Evolutionary conservation across 2,329 filamentous ascomycete species (phyloP).

Genomic region (Diplodia corticola): DNA sequence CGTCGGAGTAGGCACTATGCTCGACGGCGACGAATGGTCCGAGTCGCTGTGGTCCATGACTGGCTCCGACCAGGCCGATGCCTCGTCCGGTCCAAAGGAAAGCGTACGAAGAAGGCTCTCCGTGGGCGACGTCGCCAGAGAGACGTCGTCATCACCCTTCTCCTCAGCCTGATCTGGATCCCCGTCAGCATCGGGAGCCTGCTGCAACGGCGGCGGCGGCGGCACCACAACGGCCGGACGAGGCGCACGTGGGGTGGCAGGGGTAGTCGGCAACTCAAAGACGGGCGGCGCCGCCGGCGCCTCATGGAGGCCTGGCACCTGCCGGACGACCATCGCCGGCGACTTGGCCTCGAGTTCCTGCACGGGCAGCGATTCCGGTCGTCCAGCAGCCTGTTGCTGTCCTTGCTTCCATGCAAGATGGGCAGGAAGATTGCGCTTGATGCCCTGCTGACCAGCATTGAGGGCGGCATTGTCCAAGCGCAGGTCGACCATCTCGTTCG

Average conservation of each 20-base stretch:
- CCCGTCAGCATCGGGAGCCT: neutral
- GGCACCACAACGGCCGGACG: neutral
- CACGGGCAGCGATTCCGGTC: neutral
- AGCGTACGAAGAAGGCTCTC: neutral
- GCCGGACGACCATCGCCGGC: neutral
- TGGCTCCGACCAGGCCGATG: slow-evolving; percentile 8
- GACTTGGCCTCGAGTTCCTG: slow-evolving; percentile 7
- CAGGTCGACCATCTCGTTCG: slow-evolving; percentile 10
- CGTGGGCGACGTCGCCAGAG: neutral
- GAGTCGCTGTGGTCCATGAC: neutral
- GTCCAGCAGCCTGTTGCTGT: too few species aligned
- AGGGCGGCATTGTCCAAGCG: neutral
- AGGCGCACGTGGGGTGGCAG: neutral
- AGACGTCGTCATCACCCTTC: neutral
- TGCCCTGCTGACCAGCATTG: neutral
- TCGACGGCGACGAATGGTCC: slow-evolving; percentile 5
- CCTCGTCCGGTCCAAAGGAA: slow-evolving; percentile 9
- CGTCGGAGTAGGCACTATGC: slow-evolving; percentile 13
- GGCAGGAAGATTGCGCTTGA: neutral
- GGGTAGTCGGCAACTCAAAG: neutral
- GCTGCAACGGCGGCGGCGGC: neutral
- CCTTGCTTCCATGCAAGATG: too few species aligned
- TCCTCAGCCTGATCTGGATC: neutral
- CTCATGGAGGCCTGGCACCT: slow-evolving; percentile 15
- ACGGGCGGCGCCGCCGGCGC: neutral